Percentiles rank a stretch among this genome's conserved stretches.
phyloP scores from a whole-genome alignment of 768 basidiomycete species.

The Kondoa malvinella region DNA sequence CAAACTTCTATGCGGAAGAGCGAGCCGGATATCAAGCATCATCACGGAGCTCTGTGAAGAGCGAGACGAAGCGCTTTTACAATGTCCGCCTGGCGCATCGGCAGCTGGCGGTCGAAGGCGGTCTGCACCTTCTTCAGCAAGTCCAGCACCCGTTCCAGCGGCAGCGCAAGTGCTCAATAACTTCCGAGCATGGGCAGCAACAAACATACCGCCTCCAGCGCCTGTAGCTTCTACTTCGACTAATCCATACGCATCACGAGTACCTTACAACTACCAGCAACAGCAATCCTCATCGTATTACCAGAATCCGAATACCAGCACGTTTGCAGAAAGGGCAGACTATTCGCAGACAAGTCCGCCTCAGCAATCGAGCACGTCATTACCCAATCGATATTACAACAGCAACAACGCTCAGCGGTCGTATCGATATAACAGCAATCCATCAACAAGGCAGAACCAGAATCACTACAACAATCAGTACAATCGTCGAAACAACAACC shows the following conservation, averaged over 20 bases:
- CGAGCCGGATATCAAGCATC: conserved; percentile 58
- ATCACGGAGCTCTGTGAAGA: conserved; percentile 83
- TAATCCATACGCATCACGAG: background rate
- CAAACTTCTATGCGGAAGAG: conserved; percentile 59
- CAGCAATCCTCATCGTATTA: background rate
- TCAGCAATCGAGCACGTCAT: too few species aligned
- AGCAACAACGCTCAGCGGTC: background rate
- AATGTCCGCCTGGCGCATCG: conserved; percentile 18
- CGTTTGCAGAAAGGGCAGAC: background rate
- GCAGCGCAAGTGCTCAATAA: conserved; percentile 6
- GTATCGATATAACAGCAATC: conserved; percentile 1
- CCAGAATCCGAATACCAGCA: background rate
- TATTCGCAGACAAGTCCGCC: background rate
- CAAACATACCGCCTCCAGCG: conserved; percentile 14
- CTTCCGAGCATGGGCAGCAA: conserved; percentile 16
- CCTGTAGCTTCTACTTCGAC: background rate
- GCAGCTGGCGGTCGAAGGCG: conserved; percentile 8
- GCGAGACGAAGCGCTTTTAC: conserved; percentile 41
- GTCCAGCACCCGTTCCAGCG: conserved; percentile 8
- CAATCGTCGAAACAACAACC: background rate
- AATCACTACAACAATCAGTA: background rate
- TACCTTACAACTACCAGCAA: background rate
- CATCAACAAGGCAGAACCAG: background rate
- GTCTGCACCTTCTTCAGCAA: conserved; percentile 17
- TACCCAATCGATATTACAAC: background rate